Percentiles rank a stretch among this genome's conserved stretches.
phyloP scores from a whole-genome alignment of 83 land plant species.

The Picea abies region DNA sequence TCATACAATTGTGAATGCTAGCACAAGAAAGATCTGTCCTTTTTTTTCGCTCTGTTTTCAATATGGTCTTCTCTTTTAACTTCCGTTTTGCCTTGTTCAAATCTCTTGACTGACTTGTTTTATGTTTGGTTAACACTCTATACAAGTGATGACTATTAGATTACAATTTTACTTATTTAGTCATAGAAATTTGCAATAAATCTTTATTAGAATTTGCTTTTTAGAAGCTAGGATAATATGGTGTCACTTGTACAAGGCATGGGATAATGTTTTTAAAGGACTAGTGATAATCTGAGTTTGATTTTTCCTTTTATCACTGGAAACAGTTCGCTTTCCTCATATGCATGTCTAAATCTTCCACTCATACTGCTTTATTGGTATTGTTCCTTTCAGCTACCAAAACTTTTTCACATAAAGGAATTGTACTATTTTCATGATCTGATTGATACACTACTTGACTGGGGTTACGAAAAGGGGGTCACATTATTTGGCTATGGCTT shows the following conservation, averaged over 20 bases:
- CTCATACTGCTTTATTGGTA: not conserved
- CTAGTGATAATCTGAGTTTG: not conserved
- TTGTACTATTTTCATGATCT: conserved; percentile 91
- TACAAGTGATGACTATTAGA: too few species aligned
- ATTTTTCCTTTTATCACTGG: not conserved
- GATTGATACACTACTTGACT: conserved; percentile 79
- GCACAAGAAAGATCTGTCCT: too few species aligned
- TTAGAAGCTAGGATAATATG: not conserved
- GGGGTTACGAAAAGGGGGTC: conserved; percentile 90
- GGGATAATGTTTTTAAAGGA: not conserved
- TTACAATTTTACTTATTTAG: too few species aligned
- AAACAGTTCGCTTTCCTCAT: not conserved
- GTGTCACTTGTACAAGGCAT: not conserved
- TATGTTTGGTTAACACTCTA: too few species aligned
- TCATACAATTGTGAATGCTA: too few species aligned
- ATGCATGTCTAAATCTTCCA: not conserved
- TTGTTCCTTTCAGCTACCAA: conserved; percentile 36
- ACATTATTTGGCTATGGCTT: conserved; percentile 96
- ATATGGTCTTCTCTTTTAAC: too few species aligned
- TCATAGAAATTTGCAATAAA: not conserved
- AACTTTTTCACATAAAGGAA: conserved; percentile 54
- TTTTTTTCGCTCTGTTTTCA: too few species aligned
- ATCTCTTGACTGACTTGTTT: too few species aligned
- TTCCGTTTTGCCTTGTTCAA: too few species aligned
- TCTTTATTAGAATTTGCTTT: not conserved